Evolutionary conservation across 306 rosid species (phyloP), one percentile per base, ranked within the genome.

Genomic region (Acacia crassicarpa): DNA sequence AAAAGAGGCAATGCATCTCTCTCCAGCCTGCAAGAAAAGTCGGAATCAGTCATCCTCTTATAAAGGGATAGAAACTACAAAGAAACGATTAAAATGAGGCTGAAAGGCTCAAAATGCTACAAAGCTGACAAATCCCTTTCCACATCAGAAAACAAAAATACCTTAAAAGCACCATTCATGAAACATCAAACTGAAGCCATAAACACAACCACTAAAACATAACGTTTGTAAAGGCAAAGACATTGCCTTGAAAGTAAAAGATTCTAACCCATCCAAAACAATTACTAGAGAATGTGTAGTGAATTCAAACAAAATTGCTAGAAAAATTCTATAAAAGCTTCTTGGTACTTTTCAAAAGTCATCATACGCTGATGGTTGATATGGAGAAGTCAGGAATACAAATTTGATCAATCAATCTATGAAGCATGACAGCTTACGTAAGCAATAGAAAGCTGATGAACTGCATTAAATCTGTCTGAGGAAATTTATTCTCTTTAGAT

Each of bases 1-100:
- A 92, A 93, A 83, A 96, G 98, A 4, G 98, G 98, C 78, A 92
- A 72, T 73, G 98, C 94, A 85, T 93, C 96, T 87, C 98, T 91
- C 86, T 92, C 92, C 97, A 95, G 83, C 88, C 99, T 95, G 95
- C 81, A 84, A 69, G n/a, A 71, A 43, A 14, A 71, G 58, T n/a
- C 0, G 41, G 40, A 16, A 63, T 63, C 15, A 63, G 20, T 30
- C 30, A 63, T 32, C 41, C n/a, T 32, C 41, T 8, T 27, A 62
- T 13, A 25, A 4, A 61, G 38, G 27, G 67, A 27, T 62, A 62
- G 38, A 25, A 25, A 61, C 67, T 61, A 6, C 9, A 27, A 63
- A 62, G 20, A 62, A 27, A 62, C 2, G 14, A 27, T 12, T 5
- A 63, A 13, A 63, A 63, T 14, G 2, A 62, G 69, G 41, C 69